Evolutionary conservation across 352 stramenopile species (phyloP).

Genomic region (Phytophthora ohioensis): DNA sequence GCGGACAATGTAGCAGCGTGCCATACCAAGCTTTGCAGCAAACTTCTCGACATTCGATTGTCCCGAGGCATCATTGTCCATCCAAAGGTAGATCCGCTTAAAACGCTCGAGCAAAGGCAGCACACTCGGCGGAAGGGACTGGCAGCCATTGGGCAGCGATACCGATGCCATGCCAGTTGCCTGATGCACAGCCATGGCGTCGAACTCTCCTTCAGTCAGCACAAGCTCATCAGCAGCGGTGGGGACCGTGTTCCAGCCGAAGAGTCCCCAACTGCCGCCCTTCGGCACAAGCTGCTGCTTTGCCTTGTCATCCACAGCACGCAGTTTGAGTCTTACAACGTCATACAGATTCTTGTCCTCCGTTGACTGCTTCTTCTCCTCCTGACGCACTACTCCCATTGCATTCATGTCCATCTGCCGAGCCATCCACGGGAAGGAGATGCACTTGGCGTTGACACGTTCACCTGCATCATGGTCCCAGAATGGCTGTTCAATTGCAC

Average conservation of each 20-base stretch:
- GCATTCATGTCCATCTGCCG: slow-evolving; percentile 76
- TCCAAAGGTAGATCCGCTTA: slow-evolving; percentile 98
- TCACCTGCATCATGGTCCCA: slow-evolving; percentile 61
- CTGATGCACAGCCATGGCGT: slow-evolving; percentile 98
- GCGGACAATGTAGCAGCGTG: slow-evolving; percentile 92
- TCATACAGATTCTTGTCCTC: slow-evolving; percentile 84
- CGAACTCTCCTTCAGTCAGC: slow-evolving; percentile 97
- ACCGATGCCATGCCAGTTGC: slow-evolving; percentile 92
- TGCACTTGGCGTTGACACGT: slow-evolving; percentile 76
- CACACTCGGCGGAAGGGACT: slow-evolving; percentile 95
- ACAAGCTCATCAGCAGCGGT: slow-evolving; percentile 91
- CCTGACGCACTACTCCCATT: slow-evolving; percentile 82
- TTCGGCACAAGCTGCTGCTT: slow-evolving; percentile 90
- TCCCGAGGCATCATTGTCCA: slow-evolving; percentile 97
- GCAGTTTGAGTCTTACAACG: slow-evolving; percentile 86
- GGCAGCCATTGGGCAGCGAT: slow-evolving; percentile 98
- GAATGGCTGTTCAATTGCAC: slow-evolving; percentile 90
- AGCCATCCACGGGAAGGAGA: slow-evolving; percentile 98
- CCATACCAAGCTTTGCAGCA: slow-evolving; percentile 94
- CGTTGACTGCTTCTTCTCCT: slow-evolving; percentile 33
- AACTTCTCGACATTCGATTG: slow-evolving; percentile 97
- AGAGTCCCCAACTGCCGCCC: slow-evolving; percentile 97
- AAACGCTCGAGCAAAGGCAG: slow-evolving; percentile 97
- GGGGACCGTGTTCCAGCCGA: slow-evolving; percentile 98
- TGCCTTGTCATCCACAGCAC: slow-evolving; percentile 85